phyloP scores from a whole-genome alignment of 306 rosid species.

The Cicer bijugum region DNA sequence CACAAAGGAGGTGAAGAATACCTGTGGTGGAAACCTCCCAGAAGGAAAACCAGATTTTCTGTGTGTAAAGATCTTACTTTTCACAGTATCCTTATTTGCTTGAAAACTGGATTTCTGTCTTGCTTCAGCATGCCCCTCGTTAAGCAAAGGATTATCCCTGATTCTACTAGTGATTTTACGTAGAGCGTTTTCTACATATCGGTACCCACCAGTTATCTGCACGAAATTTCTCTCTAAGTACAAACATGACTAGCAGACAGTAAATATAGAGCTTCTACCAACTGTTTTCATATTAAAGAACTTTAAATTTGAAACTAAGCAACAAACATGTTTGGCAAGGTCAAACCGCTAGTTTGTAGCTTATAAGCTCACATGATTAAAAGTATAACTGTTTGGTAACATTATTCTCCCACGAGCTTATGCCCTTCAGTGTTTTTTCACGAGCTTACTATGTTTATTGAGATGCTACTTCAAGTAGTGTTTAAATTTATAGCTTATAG shows the following conservation, averaged over 20 bases:
- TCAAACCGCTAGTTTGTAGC: too few species aligned
- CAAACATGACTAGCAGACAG: conserved; percentile 33
- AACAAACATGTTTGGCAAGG: neutral
- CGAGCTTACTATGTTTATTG: too few species aligned
- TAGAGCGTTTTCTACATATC: conserved; percentile 60
- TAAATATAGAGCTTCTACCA: conserved; percentile 18
- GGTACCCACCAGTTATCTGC: conserved; percentile 65
- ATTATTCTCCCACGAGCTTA: too few species aligned
- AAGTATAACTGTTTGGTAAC: too few species aligned
- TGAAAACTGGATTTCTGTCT: conserved; percentile 40
- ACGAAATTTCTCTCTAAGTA: conserved; percentile 39
- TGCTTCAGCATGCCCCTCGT: conserved; percentile 43
- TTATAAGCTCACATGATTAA: too few species aligned
- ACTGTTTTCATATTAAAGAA: conserved; percentile 4
- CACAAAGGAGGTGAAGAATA: conserved; percentile 36
- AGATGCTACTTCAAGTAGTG: too few species aligned
- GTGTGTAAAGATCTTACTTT: conserved; percentile 42
- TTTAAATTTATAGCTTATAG: too few species aligned
- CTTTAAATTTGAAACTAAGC: conserved; percentile 12
- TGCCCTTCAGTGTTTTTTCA: too few species aligned
- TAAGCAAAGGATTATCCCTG: conserved; percentile 51
- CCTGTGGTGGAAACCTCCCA: conserved; percentile 48
- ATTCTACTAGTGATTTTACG: conserved; percentile 53
- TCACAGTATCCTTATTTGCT: conserved; percentile 40
- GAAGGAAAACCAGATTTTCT: conserved; percentile 42